Percentiles rank a stretch among this genome's conserved stretches.
phyloP scores from a whole-genome alignment of 768 basidiomycete genomes.

The Podaxis pistillaris region DNA sequence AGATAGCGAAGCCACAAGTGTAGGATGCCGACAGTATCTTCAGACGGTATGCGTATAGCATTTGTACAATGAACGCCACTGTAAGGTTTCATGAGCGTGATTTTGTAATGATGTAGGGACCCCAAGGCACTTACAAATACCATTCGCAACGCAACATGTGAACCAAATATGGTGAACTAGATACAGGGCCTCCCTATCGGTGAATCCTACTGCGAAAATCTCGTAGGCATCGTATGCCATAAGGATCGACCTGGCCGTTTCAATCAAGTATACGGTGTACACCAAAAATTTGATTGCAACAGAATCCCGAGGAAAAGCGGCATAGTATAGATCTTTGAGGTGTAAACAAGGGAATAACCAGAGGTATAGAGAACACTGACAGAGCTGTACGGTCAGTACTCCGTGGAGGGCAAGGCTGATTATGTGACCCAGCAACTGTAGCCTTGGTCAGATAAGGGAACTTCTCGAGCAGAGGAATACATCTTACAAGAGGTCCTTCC shows the following conservation, averaged over 20 bases:
- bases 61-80: conserved; percentile 27
- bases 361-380: not conserved
- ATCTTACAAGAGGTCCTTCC: not conserved
- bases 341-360: not conserved
- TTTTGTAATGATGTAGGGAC: not conserved
- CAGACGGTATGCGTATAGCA: conserved; percentile 28
- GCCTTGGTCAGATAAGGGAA: not conserved
- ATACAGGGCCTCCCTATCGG: not conserved
- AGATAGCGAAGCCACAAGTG: not conserved
- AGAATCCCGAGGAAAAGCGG: conserved; percentile 12
- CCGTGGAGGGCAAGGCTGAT: not conserved
- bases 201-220: not conserved
- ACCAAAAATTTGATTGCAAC: not conserved
- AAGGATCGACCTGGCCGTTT: not conserved
- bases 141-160: not conserved
- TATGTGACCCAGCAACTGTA: not conserved
- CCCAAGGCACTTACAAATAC: not conserved
- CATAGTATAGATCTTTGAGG: conserved; percentile 9
- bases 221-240: not conserved
- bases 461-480: not conserved
- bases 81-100: not conserved
- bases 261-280: conserved; percentile 4
- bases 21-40: conserved; percentile 22
- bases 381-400: not conserved
- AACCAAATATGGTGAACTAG: not conserved